These are phyloP conservation scores for Talaromyces sp. DNA, from an alignment of 2,329 filamentous ascomycete genomes.

Conservation along the genomic window DNA sequence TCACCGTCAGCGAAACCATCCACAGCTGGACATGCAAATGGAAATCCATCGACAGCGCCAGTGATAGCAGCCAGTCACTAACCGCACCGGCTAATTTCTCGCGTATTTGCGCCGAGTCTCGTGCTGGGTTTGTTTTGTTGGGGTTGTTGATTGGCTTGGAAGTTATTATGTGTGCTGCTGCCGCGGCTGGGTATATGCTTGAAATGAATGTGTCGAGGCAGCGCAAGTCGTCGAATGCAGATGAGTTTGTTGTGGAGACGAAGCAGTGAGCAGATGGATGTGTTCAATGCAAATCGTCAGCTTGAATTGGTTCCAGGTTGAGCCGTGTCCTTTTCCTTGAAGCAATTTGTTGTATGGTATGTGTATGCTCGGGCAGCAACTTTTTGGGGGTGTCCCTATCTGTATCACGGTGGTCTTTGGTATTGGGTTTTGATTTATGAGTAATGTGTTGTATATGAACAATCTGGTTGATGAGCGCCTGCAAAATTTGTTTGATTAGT, in stretches of 20 bases:
- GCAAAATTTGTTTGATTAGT: neutral
- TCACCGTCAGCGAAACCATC: constrained; percentile 33
- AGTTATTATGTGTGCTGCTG: constrained; percentile 29
- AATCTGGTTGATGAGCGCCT: neutral
- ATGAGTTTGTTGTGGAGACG: constrained; percentile 10
- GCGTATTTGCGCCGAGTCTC: constrained; percentile 34
- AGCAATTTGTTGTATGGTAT: too few relatives aligned
- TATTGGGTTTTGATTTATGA: neutral
- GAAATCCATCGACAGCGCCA: constrained; percentile 21
- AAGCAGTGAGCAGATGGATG: constrained; percentile 5
- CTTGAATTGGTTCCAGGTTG: neutral
- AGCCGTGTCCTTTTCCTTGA: too few relatives aligned
- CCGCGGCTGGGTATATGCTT: constrained; percentile 28
- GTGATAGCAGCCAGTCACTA: constrained; percentile 13
- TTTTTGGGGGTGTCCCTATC: too few relatives aligned
- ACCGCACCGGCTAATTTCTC: constrained; percentile 32
- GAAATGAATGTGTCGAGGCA: constrained; percentile 26
- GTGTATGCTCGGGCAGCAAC: too few relatives aligned
- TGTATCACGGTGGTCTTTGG: neutral
- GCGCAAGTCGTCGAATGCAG: constrained; percentile 16
- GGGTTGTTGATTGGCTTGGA: constrained; percentile 32
- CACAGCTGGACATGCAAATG: constrained; percentile 41
- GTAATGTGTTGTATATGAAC: neutral
- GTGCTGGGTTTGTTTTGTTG: constrained; percentile 33
- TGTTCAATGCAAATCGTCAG: neutral